A percentile compares a stretch with the other conserved stretches of the same genome.
Evolutionary conservation across 2,329 filamentous ascomycete species (phyloP).

Genomic region (Celoporthe dispersa): DNA sequence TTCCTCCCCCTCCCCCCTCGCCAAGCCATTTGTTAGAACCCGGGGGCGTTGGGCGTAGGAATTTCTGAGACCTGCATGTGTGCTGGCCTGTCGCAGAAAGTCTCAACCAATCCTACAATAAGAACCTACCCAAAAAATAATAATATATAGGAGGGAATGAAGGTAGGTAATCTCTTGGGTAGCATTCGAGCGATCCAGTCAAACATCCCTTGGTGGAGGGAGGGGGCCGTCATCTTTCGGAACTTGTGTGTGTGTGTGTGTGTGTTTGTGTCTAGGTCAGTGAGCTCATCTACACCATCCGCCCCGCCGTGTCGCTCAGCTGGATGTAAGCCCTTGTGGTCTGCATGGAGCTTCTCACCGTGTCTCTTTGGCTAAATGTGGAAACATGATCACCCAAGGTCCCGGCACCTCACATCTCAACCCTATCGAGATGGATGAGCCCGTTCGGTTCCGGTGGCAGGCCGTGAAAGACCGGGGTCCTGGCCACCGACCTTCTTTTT

Average conservation of each 20-base stretch:
- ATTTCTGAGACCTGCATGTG: conserved; percentile 1
- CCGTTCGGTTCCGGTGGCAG: neutral
- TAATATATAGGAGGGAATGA: conserved; percentile 8
- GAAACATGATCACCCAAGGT: neutral
- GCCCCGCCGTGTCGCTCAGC: neutral
- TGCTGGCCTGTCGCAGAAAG: neutral
- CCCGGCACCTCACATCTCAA: neutral
- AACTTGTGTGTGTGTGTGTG: neutral
- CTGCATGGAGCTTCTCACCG: conserved; percentile 1
- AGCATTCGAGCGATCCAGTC: neutral
- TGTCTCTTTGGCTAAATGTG: neutral
- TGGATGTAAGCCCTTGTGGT: neutral
- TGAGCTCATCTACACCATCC: conserved; percentile 15
- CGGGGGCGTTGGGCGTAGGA: conserved; percentile 1
- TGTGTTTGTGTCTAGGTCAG: neutral
- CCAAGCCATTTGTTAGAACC: neutral
- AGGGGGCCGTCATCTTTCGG: neutral
- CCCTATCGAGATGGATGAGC: neutral
- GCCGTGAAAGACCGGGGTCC: too few species aligned
- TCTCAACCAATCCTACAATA: conserved; percentile 24
- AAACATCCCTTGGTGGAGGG: neutral
- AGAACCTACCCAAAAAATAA: neutral
- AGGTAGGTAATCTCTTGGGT: neutral
- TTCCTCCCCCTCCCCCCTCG: neutral
- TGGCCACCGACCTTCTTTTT: too few species aligned